These are phyloP conservation scores for Musa itinerans DNA, from an alignment of 176 grass and related monocot genomes.

Conservation along the genomic window DNA sequence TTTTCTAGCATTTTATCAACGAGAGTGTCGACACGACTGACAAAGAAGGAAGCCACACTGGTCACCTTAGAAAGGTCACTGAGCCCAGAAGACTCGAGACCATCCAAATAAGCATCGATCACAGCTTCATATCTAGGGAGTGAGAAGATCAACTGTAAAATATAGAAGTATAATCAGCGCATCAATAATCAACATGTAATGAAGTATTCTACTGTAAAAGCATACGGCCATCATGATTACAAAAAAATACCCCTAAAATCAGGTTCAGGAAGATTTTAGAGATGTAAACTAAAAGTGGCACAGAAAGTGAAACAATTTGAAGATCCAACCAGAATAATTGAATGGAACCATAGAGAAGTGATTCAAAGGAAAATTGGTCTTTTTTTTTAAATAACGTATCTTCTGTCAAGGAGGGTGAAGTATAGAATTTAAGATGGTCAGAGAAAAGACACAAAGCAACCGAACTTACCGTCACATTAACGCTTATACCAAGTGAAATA, in stretches of 20 bases:
- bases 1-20: constrained; percentile 96
- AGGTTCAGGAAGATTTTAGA: neutral
- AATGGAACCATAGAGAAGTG: too few species aligned
- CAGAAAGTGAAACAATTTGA: too few species aligned
- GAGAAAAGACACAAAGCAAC: neutral
- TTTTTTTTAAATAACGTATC: neutral
- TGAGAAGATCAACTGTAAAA: constrained; percentile 91
- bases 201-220: neutral
- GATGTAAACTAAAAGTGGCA: neutral
- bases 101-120: constrained; percentile 94
- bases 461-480: constrained; percentile 90
- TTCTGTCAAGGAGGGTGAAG: neutral
- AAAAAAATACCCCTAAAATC: neutral
- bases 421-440: neutral
- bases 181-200: constrained; percentile 15
- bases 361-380: neutral
- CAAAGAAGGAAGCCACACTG: constrained; percentile 97
- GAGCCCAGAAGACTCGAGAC: constrained; percentile 85
- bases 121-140: constrained; percentile 92
- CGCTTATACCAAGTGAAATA: constrained; percentile 79
- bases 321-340: too few species aligned
- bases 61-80: constrained; percentile 82
- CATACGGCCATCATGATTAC: neutral
- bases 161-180: neutral
- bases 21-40: constrained; percentile 84